phyloP scores from a whole-genome alignment of 768 basidiomycete species.

The Xerocomellus chrysenteron region DNA sequence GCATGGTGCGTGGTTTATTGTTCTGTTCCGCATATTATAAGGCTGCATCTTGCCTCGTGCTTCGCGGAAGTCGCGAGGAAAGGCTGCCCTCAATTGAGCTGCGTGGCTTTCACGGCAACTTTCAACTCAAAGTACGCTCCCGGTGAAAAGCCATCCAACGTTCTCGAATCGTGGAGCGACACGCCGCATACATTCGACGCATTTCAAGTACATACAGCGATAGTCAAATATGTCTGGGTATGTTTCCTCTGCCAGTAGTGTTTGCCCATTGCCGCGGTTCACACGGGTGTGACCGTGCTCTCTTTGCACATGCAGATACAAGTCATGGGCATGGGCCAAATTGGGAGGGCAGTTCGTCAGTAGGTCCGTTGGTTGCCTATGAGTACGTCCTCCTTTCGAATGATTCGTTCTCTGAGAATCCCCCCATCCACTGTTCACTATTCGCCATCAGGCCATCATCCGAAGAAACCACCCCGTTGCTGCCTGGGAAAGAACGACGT shows the following conservation, averaged over 20 bases:
- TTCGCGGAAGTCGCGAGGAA: too few relatives aligned
- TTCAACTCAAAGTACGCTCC: background rate
- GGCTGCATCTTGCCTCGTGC: too few relatives aligned
- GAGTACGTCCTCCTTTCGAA: background rate
- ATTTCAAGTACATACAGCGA: background rate
- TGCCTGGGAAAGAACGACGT: background rate
- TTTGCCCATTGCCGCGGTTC: background rate
- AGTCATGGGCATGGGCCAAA: too few relatives aligned
- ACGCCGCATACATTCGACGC: background rate
- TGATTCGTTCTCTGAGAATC: background rate
- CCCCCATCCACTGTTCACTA: background rate
- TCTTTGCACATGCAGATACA: too few relatives aligned
- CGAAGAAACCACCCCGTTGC: constrained; percentile 5
- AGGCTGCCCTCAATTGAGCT: constrained; percentile 2
- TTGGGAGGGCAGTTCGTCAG: background rate
- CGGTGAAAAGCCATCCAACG: constrained; percentile 3
- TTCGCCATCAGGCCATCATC: too few relatives aligned
- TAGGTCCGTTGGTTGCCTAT: background rate
- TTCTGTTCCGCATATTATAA: too few relatives aligned
- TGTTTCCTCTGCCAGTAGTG: background rate
- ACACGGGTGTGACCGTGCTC: background rate
- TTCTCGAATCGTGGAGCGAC: background rate
- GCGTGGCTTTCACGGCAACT: background rate
- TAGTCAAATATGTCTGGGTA: background rate
- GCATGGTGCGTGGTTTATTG: too few relatives aligned